phyloP scores from a whole-genome alignment of 352 stramenopile genomes.

The Phytopythium sindhum region DNA sequence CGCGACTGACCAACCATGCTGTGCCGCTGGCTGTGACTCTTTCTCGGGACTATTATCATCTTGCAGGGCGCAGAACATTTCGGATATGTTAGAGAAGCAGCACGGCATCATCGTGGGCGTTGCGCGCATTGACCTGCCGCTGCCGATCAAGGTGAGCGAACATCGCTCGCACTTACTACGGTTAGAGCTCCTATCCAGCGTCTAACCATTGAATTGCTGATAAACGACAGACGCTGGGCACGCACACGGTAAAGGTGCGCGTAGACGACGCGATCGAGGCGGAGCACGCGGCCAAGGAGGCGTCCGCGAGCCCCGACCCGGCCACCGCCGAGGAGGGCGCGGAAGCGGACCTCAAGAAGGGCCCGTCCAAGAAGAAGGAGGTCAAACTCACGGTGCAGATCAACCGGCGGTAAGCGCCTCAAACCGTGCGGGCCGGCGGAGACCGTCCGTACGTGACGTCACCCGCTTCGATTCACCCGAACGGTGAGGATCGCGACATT shows the following conservation, averaged over 20 bases:
- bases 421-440: no score
- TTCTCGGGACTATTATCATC: background rate
- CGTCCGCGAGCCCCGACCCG: slow-evolving; percentile 13
- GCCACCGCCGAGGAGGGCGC: slow-evolving; percentile 19
- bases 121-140: slow-evolving; percentile 67
- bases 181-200: background rate
- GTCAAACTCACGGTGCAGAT: slow-evolving; percentile 61
- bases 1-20: background rate
- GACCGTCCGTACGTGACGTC: background rate
- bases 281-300: slow-evolving; percentile 47
- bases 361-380: slow-evolving; percentile 74
- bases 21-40: no score
- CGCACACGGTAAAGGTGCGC: slow-evolving; percentile 79
- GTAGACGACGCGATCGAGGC: slow-evolving; percentile 77
- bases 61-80: slow-evolving; percentile 73
- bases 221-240: slow-evolving; percentile 48
- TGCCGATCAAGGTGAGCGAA: slow-evolving; percentile 59
- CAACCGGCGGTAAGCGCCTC: slow-evolving; percentile 62
- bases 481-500: no score
- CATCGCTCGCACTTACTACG: background rate
- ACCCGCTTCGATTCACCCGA: background rate
- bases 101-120: slow-evolving; percentile 77
- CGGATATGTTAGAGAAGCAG: slow-evolving; percentile 84
- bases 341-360: slow-evolving; percentile 23
- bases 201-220: background rate